Base-by-base conservation (phyloP, 805 yeast genomes). In the Ogataea nitratoaversa region DNA sequence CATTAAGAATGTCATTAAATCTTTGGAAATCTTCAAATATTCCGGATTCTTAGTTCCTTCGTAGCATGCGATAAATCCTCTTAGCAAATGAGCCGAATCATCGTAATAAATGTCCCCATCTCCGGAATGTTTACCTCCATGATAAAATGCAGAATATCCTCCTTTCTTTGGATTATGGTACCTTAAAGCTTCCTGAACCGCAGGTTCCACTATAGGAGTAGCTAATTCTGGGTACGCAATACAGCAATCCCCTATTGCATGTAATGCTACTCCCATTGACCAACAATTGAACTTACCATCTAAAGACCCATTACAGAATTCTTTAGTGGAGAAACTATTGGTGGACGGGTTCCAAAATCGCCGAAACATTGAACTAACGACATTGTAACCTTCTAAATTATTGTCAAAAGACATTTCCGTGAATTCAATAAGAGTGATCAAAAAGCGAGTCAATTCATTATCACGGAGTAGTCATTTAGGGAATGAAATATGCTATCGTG, bases 11-110 rank as follows among this genome's bases (percentile, higher is more conserved):
- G 77, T 58, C 41, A 74, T 79, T 49, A 79, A 65, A 47, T 78
- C 83, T 36, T 76, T 66, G 7, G 79, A 84, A 48, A 67, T 66
- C 48, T 73, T 78, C 44, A 82, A 63, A 53, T 67, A 78, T 34
- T 64, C 63, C 48, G 63, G 63, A 46, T 80, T 74, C 2, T 73
- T 74, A 1, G 87, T 79, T 19, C 78, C 85, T 52, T 81, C 88
- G 53, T 77, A 82, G 2, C 85, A 84, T 3, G 79, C 71, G 42
- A 83, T 63, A 49, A 79, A 66, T 3, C 81, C 82, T 50, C 79
- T 68, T 13, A 84, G 82, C 12, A 82, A 77, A 56, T 82, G 90
- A 2, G 89, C 90, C 54, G 82, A 84, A 53, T 82, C 90, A 53
- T 82, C 88, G 46, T 78, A 78, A 57, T 82, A 81, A 30, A 82